A percentile compares a stretch with the other conserved stretches of the same genome.
These are phyloP conservation scores for Torrubiella hemipterigena DNA, from an alignment of 2,329 filamentous ascomycete species.

Conservation along the genomic window DNA sequence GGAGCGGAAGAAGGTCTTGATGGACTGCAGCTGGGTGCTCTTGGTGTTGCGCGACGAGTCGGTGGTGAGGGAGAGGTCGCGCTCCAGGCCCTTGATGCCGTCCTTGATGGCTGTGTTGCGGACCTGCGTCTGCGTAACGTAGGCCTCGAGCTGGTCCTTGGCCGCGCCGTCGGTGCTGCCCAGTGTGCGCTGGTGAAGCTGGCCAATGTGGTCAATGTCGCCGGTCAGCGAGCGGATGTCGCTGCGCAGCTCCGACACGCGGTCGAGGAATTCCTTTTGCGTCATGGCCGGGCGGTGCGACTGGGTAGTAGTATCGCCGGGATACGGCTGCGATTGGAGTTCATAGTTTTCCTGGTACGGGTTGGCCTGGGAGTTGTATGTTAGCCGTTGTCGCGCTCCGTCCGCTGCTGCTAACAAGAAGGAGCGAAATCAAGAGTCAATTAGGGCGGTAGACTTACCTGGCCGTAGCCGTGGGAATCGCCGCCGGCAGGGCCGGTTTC, in stretches of 20 bases:
- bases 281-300: constrained; percentile 27
- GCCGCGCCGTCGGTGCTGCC: constrained; percentile 48
- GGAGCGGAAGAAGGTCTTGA: constrained; percentile 62
- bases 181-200: constrained; percentile 60
- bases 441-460: constrained; percentile 23
- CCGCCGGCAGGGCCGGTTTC: constrained; percentile 35
- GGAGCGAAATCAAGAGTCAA: not conserved
- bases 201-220: constrained; percentile 55
- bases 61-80: constrained; percentile 52
- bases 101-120: constrained; percentile 67
- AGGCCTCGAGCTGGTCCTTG: constrained; percentile 48
- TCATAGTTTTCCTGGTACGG: constrained; percentile 34
- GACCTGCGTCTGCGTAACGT: constrained; percentile 58
- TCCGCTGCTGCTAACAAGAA: constrained; percentile 1
- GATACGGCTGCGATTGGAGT: too few species aligned
- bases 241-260: constrained; percentile 53
- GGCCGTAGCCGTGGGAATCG: constrained; percentile 30
- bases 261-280: constrained; percentile 56
- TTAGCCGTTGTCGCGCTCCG: not conserved
- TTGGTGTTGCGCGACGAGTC: constrained; percentile 53
- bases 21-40: constrained; percentile 53
- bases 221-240: constrained; percentile 56
- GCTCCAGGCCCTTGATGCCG: constrained; percentile 65
- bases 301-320: constrained; percentile 10
- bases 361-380: constrained; percentile 4